These are phyloP conservation scores for Entophlyctis luteolus DNA, from an alignment of 192 early-diverging fungal genomes.

Conservation along the genomic window DNA sequence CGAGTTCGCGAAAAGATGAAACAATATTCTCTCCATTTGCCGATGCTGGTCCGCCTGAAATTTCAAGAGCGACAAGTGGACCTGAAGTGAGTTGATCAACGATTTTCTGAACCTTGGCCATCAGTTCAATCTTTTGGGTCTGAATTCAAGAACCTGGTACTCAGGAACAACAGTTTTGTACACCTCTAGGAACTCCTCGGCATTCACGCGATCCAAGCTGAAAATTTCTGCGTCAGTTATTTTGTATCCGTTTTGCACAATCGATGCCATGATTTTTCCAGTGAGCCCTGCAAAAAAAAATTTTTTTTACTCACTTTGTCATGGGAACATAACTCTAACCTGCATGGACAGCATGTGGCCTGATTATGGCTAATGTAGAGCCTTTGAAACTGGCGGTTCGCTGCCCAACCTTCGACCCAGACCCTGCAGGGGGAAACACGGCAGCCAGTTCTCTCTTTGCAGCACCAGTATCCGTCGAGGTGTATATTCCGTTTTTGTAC, in stretches of 20 bases:
- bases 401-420: not conserved
- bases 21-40: slow-evolving; percentile 30
- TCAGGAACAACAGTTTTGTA: slow-evolving; percentile 60
- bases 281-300: slow-evolving; percentile 33
- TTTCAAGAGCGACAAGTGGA: slow-evolving; percentile 48
- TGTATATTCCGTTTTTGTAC: slow-evolving; percentile 14
- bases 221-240: slow-evolving; percentile 49
- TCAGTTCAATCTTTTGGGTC: not conserved
- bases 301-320: not conserved
- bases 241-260: slow-evolving; percentile 36
- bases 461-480: not conserved
- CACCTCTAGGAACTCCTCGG: slow-evolving; percentile 59
- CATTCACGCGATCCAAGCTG: slow-evolving; percentile 47
- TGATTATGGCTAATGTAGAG: slow-evolving; percentile 49
- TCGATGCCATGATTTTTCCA: slow-evolving; percentile 40
- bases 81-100: slow-evolving; percentile 53
- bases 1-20: slow-evolving; percentile 45
- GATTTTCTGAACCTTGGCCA: slow-evolving; percentile 43
- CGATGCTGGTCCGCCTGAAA: slow-evolving; percentile 22
- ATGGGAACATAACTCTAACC: slow-evolving; percentile 36
- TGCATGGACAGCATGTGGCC: slow-evolving; percentile 50
- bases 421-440: slow-evolving; percentile 21
- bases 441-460: slow-evolving; percentile 15
- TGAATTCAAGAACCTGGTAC: slow-evolving; percentile 39
- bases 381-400: slow-evolving; percentile 45